Evolutionary conservation across 495 filamentous ascomycete genomes (phyloP).

Genomic region (Penicillium macrosclerotiorum): DNA sequence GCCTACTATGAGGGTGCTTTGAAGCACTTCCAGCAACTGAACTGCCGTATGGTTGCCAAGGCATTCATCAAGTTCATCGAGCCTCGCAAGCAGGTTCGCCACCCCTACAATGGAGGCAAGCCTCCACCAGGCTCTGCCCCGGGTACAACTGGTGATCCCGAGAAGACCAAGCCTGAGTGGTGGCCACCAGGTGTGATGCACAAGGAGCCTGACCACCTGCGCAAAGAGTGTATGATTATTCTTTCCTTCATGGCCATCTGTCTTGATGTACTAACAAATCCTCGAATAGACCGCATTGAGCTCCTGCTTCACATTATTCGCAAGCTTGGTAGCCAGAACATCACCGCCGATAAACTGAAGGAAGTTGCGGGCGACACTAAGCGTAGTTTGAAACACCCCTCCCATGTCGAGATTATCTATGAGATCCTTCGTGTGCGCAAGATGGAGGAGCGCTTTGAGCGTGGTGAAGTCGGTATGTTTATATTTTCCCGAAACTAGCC

Average conservation of each 20-base stretch:
- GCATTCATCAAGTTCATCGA: slow-evolving; percentile 79
- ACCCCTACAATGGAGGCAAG: slow-evolving; percentile 62
- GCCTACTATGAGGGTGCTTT: slow-evolving; percentile 50
- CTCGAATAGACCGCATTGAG: slow-evolving; percentile 36
- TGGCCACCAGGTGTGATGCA: slow-evolving; percentile 70
- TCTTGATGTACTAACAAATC: background rate
- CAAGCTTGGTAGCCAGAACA: slow-evolving; percentile 31
- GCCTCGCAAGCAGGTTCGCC: slow-evolving; percentile 72
- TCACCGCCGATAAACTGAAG: slow-evolving; percentile 42
- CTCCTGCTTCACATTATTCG: slow-evolving; percentile 49
- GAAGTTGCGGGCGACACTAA: slow-evolving; percentile 43
- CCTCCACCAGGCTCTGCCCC: slow-evolving; percentile 33
- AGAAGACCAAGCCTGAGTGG: slow-evolving; percentile 70
- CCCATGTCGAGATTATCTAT: slow-evolving; percentile 43
- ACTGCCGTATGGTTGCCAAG: slow-evolving; percentile 68
- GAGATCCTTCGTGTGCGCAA: slow-evolving; percentile 54
- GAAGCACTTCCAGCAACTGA: slow-evolving; percentile 68
- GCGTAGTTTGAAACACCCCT: slow-evolving; percentile 34
- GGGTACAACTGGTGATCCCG: slow-evolving; percentile 43
- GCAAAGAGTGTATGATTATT: slow-evolving; percentile 62
- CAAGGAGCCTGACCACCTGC: slow-evolving; percentile 82
- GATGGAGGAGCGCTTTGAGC: slow-evolving; percentile 51
- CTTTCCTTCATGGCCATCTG: background rate
- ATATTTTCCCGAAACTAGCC: background rate
- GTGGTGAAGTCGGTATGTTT: slow-evolving; percentile 52